Base-by-base conservation (phyloP, 2,329 filamentous ascomycete species). In the Neurospora sp. region DNA sequence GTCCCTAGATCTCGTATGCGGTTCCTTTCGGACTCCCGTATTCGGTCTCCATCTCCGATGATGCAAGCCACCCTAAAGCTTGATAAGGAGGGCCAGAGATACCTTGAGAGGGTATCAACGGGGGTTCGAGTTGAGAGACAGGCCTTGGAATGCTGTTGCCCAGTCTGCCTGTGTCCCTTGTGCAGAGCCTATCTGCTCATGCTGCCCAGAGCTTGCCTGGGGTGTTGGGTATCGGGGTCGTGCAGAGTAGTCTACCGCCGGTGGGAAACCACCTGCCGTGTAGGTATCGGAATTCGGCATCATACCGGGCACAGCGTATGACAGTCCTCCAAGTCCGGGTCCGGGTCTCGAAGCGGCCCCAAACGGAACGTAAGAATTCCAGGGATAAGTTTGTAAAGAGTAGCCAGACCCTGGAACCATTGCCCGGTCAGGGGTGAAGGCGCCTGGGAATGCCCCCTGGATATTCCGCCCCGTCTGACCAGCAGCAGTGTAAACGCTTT, bases 101-200 rank as follows among this genome's bases (percentile, higher is more conserved):
- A 28, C 19, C 19, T 28, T 23, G 46, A 52, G 11, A 0, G 23
- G 5, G 23, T 62, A 62, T 62, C 52, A 62, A 17, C 52, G 52
- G 3, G 52, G 52, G 23, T 62, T 62, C 73, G 87, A 86, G 76
- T 91, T 91, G 73, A 93, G 84, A 2, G 91, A 93, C 19, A 93
- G 81, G 10, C 90, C 87, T 78, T 93, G 90, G 78, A 93, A 92
- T 6, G 84, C 80, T 68, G 82, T 81, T 36, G 85, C 80, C 89
- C 90, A 92, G 67, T 91, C 89, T 67, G 84, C 82, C 75, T 84
- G 84, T 38, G 79, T 78, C 68, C 79, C 77, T 70, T 86, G 80
- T 73, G 80, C 76, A 71, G 79, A 80, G 72, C 81, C 72, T n/a
- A 77, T 78, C 70, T 83, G 82, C 4, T 80, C 79, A 52, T 79